Evolutionary conservation across 345 rosid genomes (phyloP).

Genomic region (Anastatica hierochuntica): DNA sequence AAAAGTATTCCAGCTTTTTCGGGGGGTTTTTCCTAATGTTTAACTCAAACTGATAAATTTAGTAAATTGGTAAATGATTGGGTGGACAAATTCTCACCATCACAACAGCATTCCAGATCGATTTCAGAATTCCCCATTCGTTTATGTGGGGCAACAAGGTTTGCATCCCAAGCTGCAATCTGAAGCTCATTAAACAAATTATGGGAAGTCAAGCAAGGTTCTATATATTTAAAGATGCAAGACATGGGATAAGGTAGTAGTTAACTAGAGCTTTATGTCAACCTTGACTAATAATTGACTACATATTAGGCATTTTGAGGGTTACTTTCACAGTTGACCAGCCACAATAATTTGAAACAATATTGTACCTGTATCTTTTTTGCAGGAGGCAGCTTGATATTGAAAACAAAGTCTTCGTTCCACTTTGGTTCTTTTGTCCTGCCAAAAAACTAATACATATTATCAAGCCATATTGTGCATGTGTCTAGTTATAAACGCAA

Average conservation of each 20-base stretch:
- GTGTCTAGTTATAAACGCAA: background rate
- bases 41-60: background rate
- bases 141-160: slow-evolving; percentile 86
- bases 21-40: no score
- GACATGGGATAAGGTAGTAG: background rate
- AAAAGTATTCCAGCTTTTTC: no score
- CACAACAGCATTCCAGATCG: slow-evolving; percentile 48
- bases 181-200: slow-evolving; percentile 25
- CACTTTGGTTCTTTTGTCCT: slow-evolving; percentile 81
- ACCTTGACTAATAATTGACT: background rate
- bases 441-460: no score
- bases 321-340: background rate
- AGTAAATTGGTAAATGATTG: background rate
- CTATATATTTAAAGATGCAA: background rate
- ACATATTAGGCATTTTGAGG: background rate
- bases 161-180: slow-evolving; percentile 99
- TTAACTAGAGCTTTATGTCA: background rate
- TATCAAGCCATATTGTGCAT: no score
- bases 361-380: slow-evolving; percentile 60
- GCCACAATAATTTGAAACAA: background rate
- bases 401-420: slow-evolving; percentile 69
- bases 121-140: slow-evolving; percentile 85
- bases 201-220: slow-evolving; percentile 4
- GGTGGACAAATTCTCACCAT: slow-evolving; percentile 45
- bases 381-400: slow-evolving; percentile 46